phyloP scores from a whole-genome alignment of 257 asterid genomes.

The Primulina eburnea region DNA sequence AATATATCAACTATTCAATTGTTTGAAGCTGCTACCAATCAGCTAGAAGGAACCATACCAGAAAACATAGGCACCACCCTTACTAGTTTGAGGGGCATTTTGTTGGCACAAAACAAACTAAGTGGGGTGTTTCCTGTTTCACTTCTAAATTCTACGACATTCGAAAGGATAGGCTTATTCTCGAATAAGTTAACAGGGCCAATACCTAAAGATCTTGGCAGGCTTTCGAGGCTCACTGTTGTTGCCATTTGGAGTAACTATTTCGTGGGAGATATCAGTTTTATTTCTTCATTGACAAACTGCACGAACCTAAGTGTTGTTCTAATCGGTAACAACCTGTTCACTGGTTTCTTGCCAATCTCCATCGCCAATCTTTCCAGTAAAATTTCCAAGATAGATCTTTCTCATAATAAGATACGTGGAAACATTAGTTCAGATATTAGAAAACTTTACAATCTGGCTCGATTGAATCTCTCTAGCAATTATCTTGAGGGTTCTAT shows the following conservation, averaged over 20 bases:
- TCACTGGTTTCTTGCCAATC: constrained; percentile 38
- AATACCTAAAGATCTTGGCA: constrained; percentile 29
- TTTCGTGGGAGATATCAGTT: constrained; percentile 25
- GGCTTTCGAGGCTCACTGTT: constrained; percentile 17
- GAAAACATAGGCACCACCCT: constrained; percentile 27
- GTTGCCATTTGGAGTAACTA: constrained; percentile 11
- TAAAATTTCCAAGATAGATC: constrained; percentile 5
- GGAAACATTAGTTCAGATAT: constrained; percentile 40
- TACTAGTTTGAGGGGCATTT: constrained; percentile 17
- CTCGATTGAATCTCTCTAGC: constrained; percentile 14
- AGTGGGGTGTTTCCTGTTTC: constrained; percentile 32
- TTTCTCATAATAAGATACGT: constrained; percentile 27
- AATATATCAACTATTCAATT: constrained; percentile 26
- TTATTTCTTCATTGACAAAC: constrained; percentile 36
- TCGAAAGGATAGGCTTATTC: constrained; percentile 10
- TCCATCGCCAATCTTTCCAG: constrained; percentile 34
- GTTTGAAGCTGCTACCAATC: constrained; percentile 8
- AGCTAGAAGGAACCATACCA: constrained; percentile 30
- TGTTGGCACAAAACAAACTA: constrained; percentile 21
- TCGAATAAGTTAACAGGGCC: constrained; percentile 29
- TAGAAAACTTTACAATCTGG: constrained; percentile 26
- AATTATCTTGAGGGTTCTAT: constrained; percentile 29
- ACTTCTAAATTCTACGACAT: constrained; percentile 28
- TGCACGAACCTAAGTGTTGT: constrained; percentile 25
- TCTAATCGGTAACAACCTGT: constrained; percentile 24